Evolutionary conservation across 208 protist species (phyloP), one percentile per base, ranked within the genome.

Genomic region (Leishmania arabica): DNA sequence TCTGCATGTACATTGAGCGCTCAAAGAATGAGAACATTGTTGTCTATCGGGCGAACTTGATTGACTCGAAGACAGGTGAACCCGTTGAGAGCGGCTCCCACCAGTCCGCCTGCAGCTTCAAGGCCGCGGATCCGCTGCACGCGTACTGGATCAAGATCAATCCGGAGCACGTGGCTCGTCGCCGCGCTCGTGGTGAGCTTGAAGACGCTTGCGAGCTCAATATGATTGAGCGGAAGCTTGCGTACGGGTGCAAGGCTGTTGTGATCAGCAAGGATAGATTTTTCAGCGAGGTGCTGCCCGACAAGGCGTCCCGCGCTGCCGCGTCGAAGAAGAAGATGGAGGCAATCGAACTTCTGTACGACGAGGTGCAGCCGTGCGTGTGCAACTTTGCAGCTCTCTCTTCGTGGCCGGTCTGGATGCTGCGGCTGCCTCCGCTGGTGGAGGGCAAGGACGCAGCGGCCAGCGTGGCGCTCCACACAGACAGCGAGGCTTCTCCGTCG

Each of bases 1-100:
- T 87, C 21, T 95, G 91, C 81, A 88, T 95, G 89, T 95, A 92
- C 88, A 95, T 96, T 83, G 83, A 86, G 75, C 93, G 93, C 66
- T 94, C 89, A 68, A 95, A 95, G 82, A 96, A 96, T 73, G 34
- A 84, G 17, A 96, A 95, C 72, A 73, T 96, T n/a, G 93, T 96
- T 7, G 91, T 82, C 24, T 96, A 96, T 86, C 81, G 81, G 42
- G 90, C 90, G 31, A 90, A 92, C 68, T 74, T 88, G 42, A 56
- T 79, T 7, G 81, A 85, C 77, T 42, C 47, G 47, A 77, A 77
- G 58, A 88, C 77, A 9, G 79, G 79, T 47, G 66, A 65, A 37
- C 42, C 75, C 8, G 72, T 87, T 5, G 34, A 62, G 78, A 83
- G 47, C 79, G 92, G 87, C 0, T 81, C 75, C 21, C 27, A 78